Conservation (phyloP, 1,139 yeast genomes). For the Lodderomyces margitis region DNA sequence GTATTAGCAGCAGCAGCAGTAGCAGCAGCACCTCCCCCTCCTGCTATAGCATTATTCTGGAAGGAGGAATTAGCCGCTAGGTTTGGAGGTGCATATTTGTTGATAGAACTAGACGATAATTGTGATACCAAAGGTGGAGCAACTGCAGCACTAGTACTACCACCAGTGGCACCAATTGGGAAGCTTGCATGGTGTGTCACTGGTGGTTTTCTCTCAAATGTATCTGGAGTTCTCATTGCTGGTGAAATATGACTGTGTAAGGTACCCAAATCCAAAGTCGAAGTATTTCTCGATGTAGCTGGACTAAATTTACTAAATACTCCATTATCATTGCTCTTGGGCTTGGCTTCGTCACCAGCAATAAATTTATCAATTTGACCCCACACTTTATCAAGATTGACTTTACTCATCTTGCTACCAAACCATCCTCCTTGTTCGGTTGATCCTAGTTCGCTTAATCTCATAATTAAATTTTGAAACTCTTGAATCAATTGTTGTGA, state of each 20-base stretch:
- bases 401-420: constrained; percentile 59
- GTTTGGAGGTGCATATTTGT: constrained; percentile 20
- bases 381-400: constrained; percentile 83
- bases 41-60: constrained; percentile 17
- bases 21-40: constrained; percentile 8
- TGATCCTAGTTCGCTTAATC: constrained; percentile 44
- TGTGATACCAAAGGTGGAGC: constrained; percentile 17
- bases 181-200: neutral
- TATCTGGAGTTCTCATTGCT: constrained; percentile 4
- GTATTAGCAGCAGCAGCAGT: neutral
- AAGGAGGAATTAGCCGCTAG: constrained; percentile 5
- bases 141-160: constrained; percentile 1
- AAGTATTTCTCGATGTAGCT: constrained; percentile 53
- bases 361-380: constrained; percentile 87
- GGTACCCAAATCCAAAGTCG: constrained; percentile 44
- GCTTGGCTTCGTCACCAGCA: constrained; percentile 66
- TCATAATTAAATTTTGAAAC: constrained; percentile 39
- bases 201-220: constrained; percentile 9
- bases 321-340: constrained; percentile 22
- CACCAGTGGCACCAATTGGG: neutral
- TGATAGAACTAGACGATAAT: constrained; percentile 17
- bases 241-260: constrained; percentile 9
- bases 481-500: constrained; percentile 35
- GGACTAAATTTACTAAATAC: constrained; percentile 77
- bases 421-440: constrained; percentile 55